Evolutionary conservation across 2,329 filamentous ascomycete genomes (phyloP), one percentile per base, ranked within the genome.

Genomic region (Arthrinium puccinioides): DNA sequence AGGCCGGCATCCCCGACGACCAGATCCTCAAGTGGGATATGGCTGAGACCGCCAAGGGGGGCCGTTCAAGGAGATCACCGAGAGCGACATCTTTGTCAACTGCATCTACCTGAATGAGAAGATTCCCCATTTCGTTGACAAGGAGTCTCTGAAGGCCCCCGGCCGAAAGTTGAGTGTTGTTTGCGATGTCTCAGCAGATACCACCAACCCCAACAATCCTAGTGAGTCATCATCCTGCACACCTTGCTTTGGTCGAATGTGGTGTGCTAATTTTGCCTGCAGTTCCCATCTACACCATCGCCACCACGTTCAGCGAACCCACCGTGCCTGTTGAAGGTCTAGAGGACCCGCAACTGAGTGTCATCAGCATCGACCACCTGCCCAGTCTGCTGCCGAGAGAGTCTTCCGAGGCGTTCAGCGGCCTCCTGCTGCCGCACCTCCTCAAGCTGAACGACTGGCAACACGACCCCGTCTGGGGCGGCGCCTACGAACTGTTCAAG

Each of bases 301-400:
- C 86, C 61, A 95, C 85, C 32, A 92, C 87, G 16, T 96, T 96
- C 57, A 77, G 80, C 56, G 79, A 85, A 56, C 90, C 89, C n/a
- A 95, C 87, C 1, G 81, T 94, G 0, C 74, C 80, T 1, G 84
- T 92, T 18, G 67, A 77, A 23, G 61, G 78, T 71, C 46, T 76
- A 66, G 53, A 70, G 61, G 57, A 67, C 37, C 74, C 78, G 1
- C 72, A 75, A 7, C 64, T 95, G 39, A 81, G 76, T 32, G 85
- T 96, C 49, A 94, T 96, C 62, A 84, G 79, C 58, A 92, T 94
- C 53, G 86, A 94, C 61, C 87, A 94, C 56, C 71, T 94, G 36
- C 87, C 87, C 4, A 84, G 79, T 37, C 74, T 96, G 48, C 70
- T 97, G 25, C 86, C 90, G 2, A 74, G 90, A 37, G 90, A 96